A percentile compares a stretch with the other conserved stretches of the same genome.
phyloP scores from a whole-genome alignment of 768 basidiomycete species.

The Tricholoma matsutake region DNA sequence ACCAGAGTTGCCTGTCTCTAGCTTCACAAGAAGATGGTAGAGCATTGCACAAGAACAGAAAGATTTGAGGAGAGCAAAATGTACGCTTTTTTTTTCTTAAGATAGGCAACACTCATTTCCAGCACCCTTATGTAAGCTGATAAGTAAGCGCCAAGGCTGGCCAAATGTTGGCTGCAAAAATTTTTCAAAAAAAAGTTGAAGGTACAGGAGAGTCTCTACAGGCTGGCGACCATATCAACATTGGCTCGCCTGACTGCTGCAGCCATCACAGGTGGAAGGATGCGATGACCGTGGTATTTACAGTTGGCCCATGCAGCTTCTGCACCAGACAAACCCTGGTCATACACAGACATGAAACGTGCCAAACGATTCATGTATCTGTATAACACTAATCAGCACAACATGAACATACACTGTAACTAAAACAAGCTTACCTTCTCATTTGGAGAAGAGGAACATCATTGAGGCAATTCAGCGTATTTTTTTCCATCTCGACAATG shows the following conservation, averaged over 20 bases:
- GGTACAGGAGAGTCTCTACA: neutral
- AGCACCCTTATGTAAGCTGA: neutral
- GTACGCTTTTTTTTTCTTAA: no score
- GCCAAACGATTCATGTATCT: constrained; percentile 17
- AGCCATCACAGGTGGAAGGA: constrained; percentile 9
- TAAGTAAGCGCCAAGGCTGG: neutral
- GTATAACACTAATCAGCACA: neutral
- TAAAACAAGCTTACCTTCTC: constrained; percentile 13
- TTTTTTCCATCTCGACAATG: no score
- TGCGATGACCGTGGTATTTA: constrained; percentile 11
- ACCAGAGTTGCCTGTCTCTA: no score
- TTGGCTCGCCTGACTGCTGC: constrained; percentile 2
- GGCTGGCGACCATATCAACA: neutral
- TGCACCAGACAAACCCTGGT: constrained; percentile 2
- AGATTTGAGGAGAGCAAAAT: no score
- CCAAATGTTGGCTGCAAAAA: neutral
- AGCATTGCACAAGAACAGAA: no score
- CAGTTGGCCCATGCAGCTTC: no score
- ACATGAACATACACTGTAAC: neutral
- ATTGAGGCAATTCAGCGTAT: constrained; percentile 26
- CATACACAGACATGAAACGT: constrained; percentile 6
- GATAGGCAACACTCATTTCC: no score
- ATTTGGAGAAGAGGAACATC: no score
- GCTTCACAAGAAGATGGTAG: no score
- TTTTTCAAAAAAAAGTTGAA: neutral